Evolutionary conservation across 441 rosid genomes (phyloP).

Genomic region (Gossypium aridum): DNA sequence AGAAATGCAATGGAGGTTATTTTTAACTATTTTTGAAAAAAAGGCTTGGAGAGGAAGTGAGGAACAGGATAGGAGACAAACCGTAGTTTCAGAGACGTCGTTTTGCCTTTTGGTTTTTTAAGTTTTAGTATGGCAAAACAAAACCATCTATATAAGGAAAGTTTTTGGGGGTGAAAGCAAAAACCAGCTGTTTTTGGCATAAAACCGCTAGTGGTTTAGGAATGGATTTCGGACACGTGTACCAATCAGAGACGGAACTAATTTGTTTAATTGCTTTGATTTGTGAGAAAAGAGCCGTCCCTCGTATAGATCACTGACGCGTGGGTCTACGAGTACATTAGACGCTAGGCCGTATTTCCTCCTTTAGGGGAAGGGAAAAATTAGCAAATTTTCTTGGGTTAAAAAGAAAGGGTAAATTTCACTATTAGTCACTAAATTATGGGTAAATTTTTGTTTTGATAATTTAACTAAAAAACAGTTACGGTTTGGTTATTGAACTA

Average conservation of each 20-base stretch:
- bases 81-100: constrained; percentile 23
- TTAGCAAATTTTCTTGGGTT: neutral
- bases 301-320: constrained; percentile 47
- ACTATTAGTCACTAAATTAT: too few species aligned
- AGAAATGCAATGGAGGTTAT: neutral
- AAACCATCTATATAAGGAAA: constrained; percentile 34
- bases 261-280: neutral
- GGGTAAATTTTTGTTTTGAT: too few species aligned
- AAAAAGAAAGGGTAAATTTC: too few species aligned
- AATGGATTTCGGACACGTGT: constrained; percentile 11
- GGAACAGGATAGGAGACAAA: constrained; percentile 16
- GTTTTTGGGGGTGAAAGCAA: constrained; percentile 5
- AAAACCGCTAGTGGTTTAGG: constrained; percentile 17
- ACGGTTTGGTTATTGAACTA: too few species aligned
- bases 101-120: constrained; percentile 13
- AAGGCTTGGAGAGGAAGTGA: constrained; percentile 12
- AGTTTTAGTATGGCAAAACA: neutral
- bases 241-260: constrained; percentile 17
- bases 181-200: neutral
- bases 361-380: constrained; percentile 23
- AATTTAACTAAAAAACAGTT: too few species aligned
- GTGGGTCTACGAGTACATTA: constrained; percentile 19
- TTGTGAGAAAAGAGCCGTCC: constrained; percentile 18
- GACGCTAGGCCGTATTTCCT: constrained; percentile 4
- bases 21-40: neutral